phyloP scores from a whole-genome alignment of 2,329 filamentous ascomycete species.

The Ambrosiella beaveri region DNA sequence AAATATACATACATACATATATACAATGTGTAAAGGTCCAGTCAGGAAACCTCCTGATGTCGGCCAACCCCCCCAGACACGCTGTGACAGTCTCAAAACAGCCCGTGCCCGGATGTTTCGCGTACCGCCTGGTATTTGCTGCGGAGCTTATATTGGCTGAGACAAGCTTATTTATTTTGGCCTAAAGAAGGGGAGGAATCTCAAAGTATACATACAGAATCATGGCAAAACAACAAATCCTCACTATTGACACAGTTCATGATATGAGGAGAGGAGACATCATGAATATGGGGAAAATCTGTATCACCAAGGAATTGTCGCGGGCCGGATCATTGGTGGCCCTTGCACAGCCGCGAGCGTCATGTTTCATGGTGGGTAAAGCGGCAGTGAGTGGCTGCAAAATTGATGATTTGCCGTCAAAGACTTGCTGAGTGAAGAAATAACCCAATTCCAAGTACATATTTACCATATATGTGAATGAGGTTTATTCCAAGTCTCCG shows the following conservation, averaged over 20 bases:
- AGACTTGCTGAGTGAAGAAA: no score
- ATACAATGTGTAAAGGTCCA: not conserved
- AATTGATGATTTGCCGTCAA: not conserved
- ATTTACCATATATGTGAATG: not conserved
- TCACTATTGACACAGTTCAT: no score
- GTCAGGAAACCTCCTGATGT: not conserved
- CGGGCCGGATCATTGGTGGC: not conserved
- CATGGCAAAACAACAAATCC: not conserved
- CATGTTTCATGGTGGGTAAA: not conserved
- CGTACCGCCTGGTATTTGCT: not conserved
- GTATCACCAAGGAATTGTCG: no score
- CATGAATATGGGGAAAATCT: no score
- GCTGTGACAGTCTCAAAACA: slow-evolving; percentile 1
- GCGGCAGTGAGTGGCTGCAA: not conserved
- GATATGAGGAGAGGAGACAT: no score
- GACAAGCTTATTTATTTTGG: not conserved
- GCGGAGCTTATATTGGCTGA: not conserved
- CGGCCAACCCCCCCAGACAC: not conserved
- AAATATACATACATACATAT: no score
- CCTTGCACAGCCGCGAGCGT: not conserved
- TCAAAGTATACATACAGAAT: not conserved
- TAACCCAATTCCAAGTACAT: no score
- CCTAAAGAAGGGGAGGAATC: not conserved
- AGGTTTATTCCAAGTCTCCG: not conserved
- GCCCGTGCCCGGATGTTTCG: not conserved